Percentiles rank a stretch among this genome's conserved stretches.
Conservation (phyloP, 1,139 yeast genomes). For the Scheffersomyces lignicola region DNA sequence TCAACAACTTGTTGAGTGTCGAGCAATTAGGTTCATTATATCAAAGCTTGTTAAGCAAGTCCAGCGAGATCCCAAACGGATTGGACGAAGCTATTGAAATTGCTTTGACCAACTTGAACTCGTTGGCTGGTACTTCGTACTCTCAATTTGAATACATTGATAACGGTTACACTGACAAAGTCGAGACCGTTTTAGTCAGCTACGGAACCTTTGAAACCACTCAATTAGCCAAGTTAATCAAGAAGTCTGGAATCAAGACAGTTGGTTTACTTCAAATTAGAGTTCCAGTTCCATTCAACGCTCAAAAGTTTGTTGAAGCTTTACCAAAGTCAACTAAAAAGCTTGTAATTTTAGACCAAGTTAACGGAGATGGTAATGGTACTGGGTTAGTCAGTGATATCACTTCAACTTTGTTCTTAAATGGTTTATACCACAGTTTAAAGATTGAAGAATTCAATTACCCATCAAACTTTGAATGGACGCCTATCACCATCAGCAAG, state of each 20-base stretch:
- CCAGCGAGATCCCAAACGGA: conserved; percentile 24
- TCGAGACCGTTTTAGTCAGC: conserved; percentile 73
- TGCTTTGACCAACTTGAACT: conserved; percentile 55
- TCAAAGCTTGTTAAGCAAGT: conserved; percentile 32
- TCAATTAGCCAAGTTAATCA: conserved; percentile 49
- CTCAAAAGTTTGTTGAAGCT: conserved; percentile 53
- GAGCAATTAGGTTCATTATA: conserved; percentile 45
- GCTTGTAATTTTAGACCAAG: conserved; percentile 57
- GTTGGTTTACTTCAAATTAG: conserved; percentile 71
- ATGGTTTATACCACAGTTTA: conserved; percentile 40
- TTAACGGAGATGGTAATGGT: conserved; percentile 25
- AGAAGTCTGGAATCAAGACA: conserved; percentile 24
- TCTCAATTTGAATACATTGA: conserved; percentile 76
- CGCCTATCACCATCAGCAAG: conserved; percentile 53
- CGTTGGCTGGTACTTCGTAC: conserved; percentile 57
- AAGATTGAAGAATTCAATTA: conserved; percentile 54
- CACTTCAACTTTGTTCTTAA: conserved; percentile 66
- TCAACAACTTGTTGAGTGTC: conserved; percentile 46
- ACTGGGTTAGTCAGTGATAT: conserved; percentile 65
- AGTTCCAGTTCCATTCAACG: conserved; percentile 76
- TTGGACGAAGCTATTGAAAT: conserved; percentile 38
- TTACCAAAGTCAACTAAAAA: conserved; percentile 61
- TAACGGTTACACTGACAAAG: conserved; percentile 43
- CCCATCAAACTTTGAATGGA: conserved; percentile 56
- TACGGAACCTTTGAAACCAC: conserved; percentile 73